Conservation (phyloP, 495 filamentous ascomycete species). For the Penicillium cosmopolitanum region DNA sequence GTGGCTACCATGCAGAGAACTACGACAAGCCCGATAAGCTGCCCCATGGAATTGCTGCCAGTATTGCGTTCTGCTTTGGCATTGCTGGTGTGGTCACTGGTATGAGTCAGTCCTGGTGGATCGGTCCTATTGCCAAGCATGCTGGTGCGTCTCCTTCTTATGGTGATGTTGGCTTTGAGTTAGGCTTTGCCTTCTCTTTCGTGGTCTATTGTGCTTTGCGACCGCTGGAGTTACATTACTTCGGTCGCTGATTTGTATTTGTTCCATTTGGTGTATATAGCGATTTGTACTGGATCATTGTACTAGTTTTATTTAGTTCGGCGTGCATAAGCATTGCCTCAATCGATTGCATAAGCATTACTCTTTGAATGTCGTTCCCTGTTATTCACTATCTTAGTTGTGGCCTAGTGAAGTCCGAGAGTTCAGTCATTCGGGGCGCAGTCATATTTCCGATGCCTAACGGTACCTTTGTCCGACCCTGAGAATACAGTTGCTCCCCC, state of each 20-base stretch:
- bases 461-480: too few relatives aligned
- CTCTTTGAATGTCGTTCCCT: background rate
- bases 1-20: conserved; percentile 61
- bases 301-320: background rate
- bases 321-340: background rate
- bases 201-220: conserved; percentile 36
- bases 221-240: conserved; percentile 39
- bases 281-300: background rate
- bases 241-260: conserved; percentile 35
- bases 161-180: conserved; percentile 78
- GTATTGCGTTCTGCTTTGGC: conserved; percentile 68
- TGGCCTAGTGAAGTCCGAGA: too few relatives aligned
- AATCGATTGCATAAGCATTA: background rate
- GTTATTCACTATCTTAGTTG: too few relatives aligned
- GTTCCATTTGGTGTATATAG: conserved; percentile 21
- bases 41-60: conserved; percentile 72
- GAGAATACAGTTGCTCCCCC: too few relatives aligned
- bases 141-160: conserved; percentile 50
- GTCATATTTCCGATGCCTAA: too few relatives aligned
- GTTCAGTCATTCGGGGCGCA: too few relatives aligned
- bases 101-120: conserved; percentile 78
- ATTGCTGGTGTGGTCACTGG: conserved; percentile 74
- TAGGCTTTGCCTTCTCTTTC: conserved; percentile 53
- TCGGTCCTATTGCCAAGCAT: conserved; percentile 69
- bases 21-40: conserved; percentile 64